Percentiles rank a stretch among this genome's conserved stretches.
Conservation (phyloP, 495 filamentous ascomycete genomes). For the Aspergillus bridgeri region DNA sequence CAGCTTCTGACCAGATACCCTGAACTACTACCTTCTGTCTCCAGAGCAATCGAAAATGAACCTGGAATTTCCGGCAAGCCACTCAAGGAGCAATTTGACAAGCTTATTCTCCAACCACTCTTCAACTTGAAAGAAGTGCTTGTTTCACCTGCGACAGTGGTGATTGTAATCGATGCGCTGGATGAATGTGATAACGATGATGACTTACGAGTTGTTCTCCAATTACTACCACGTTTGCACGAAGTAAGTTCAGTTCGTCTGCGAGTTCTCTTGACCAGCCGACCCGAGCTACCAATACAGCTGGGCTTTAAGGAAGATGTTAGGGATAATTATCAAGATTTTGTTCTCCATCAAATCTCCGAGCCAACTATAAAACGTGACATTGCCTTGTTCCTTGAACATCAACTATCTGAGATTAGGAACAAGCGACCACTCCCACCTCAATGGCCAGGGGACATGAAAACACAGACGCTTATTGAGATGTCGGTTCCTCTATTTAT, state of each 20-base stretch:
- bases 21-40: conserved; percentile 24
- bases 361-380: conserved; percentile 21
- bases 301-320: conserved; percentile 20
- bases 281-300: conserved; percentile 43
- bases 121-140: neutral
- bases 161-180: conserved; percentile 48
- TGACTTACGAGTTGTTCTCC: conserved; percentile 33
- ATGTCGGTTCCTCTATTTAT: conserved; percentile 30
- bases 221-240: conserved; percentile 21
- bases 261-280: conserved; percentile 33
- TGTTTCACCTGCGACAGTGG: conserved; percentile 3
- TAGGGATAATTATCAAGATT: conserved; percentile 9
- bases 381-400: conserved; percentile 19
- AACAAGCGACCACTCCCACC: conserved; percentile 3
- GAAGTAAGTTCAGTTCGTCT: conserved; percentile 6
- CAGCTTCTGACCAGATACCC: conserved; percentile 34
- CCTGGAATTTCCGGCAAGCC: conserved; percentile 27
- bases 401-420: conserved; percentile 18
- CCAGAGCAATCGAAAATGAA: conserved; percentile 30
- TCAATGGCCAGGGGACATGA: conserved; percentile 38
- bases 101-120: conserved; percentile 43
- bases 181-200: conserved; percentile 46
- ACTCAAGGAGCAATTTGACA: conserved; percentile 42
- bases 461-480: conserved; percentile 6
- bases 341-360: conserved; percentile 19